phyloP scores from a whole-genome alignment of 1,284 basidiomycete species.

The Inonotus hispidus region DNA sequence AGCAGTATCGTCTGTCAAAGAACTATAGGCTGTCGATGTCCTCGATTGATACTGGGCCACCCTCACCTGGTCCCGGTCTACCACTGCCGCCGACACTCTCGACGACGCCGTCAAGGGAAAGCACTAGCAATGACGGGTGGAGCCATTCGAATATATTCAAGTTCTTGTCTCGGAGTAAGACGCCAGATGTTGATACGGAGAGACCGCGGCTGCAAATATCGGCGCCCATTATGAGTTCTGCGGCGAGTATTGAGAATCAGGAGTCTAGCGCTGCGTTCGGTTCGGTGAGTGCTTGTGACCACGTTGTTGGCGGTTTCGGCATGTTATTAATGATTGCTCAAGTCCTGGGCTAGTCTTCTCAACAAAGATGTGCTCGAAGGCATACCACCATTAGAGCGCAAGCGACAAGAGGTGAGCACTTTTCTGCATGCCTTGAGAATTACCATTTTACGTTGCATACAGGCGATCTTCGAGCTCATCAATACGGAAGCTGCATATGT shows the following conservation, averaged over 20 bases:
- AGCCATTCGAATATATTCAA: slow-evolving; percentile 41
- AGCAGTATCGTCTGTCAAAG: slow-evolving; percentile 36
- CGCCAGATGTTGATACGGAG: slow-evolving; percentile 37
- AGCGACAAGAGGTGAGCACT: slow-evolving; percentile 72
- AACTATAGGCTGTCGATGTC: slow-evolving; percentile 54
- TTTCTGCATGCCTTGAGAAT: not conserved
- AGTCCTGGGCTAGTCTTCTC: slow-evolving; percentile 91
- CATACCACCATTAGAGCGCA: slow-evolving; percentile 72
- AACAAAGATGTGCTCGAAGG: slow-evolving; percentile 76
- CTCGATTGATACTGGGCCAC: slow-evolving; percentile 43
- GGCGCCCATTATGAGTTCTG: slow-evolving; percentile 31
- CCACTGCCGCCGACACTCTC: slow-evolving; percentile 23
- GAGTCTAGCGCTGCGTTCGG: slow-evolving; percentile 52
- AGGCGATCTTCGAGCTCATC: slow-evolving; percentile 90
- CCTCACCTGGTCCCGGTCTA: slow-evolving; percentile 23
- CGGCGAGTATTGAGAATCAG: slow-evolving; percentile 29
- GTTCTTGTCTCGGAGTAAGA: slow-evolving; percentile 54
- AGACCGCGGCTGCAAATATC: slow-evolving; percentile 25
- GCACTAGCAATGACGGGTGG: slow-evolving; percentile 23
- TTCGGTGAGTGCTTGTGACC: slow-evolving; percentile 45
- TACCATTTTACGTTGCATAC: not conserved
- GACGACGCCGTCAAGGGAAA: slow-evolving; percentile 22
- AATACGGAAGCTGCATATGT: slow-evolving; percentile 85
- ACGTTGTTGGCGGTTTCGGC: slow-evolving; percentile 1
- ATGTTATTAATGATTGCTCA: slow-evolving; percentile 1